phyloP scores from a whole-genome alignment of 1,284 basidiomycete genomes.

The Athelia sp. region DNA sequence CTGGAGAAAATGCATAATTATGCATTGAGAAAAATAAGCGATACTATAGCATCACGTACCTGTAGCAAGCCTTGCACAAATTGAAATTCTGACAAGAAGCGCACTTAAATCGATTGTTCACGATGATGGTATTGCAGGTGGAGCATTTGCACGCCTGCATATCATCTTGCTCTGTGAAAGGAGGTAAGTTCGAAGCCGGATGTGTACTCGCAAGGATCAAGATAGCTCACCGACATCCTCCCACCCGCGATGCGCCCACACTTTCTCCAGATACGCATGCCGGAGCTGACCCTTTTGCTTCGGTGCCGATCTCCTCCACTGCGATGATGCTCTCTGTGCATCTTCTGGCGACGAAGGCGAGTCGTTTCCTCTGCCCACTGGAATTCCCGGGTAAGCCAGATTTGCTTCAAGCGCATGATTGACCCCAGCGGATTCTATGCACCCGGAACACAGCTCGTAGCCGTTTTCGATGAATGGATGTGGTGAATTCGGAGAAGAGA shows the following conservation, averaged over 20 bases:
- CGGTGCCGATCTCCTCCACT: constrained; percentile 61
- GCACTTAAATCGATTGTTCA: constrained; percentile 76
- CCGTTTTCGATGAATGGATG: constrained; percentile 36
- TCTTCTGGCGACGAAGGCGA: constrained; percentile 43
- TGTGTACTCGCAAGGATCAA: too few species aligned
- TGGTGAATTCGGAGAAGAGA: neutral
- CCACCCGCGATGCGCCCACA: constrained; percentile 81
- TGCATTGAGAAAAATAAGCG: too few species aligned
- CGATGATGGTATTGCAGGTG: constrained; percentile 64
- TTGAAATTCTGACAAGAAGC: constrained; percentile 75
- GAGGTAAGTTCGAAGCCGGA: neutral
- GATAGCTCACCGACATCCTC: constrained; percentile 70
- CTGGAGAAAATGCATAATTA: constrained; percentile 31
- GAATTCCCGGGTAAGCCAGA: constrained; percentile 39
- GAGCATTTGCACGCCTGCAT: constrained; percentile 62
- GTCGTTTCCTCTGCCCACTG: constrained; percentile 32
- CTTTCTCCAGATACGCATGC: constrained; percentile 81
- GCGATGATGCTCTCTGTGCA: constrained; percentile 40
- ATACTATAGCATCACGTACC: constrained; percentile 47
- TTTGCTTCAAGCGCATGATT: constrained; percentile 67
- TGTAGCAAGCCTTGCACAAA: constrained; percentile 78
- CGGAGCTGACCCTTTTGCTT: constrained; percentile 65
- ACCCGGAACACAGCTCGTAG: constrained; percentile 79
- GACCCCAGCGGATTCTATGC: constrained; percentile 74
- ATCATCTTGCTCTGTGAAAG: constrained; percentile 62